These are phyloP conservation scores for Senna siamea DNA, from an alignment of 306 rosid species.

Conservation along the genomic window DNA sequence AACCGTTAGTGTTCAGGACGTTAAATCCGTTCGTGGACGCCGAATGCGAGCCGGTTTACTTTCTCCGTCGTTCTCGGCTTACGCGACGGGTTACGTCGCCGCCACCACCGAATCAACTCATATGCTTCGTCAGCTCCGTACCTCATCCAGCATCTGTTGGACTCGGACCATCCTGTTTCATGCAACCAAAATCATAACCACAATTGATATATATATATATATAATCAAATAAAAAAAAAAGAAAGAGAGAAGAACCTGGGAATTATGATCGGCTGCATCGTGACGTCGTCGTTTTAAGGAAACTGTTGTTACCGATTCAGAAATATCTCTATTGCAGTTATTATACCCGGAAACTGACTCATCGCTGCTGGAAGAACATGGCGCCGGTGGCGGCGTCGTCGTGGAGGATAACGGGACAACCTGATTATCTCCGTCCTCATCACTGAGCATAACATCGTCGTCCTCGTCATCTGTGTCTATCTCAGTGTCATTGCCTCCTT, in stretches of 20 bases:
- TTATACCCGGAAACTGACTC: conserved; percentile 54
- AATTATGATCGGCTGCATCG: conserved; percentile 40
- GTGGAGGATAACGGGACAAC: conserved; percentile 61
- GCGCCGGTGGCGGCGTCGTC: conserved; percentile 58
- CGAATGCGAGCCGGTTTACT: conserved; percentile 5
- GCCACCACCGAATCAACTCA: neutral
- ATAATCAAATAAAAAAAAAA: neutral
- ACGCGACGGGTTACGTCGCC: conserved; percentile 23
- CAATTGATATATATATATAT: neutral
- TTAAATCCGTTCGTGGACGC: neutral
- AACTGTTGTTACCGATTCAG: conserved; percentile 13
- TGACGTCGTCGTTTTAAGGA: conserved; percentile 61
- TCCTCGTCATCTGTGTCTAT: conserved; percentile 41
- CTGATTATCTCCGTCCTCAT: conserved; percentile 67
- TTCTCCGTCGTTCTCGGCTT: conserved; percentile 31
- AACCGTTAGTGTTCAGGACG: neutral
- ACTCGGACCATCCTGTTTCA: conserved; percentile 39
- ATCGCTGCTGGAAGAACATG: conserved; percentile 63
- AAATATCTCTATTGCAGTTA: conserved; percentile 33
- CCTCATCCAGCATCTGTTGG: conserved; percentile 22
- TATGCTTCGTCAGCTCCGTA: conserved; percentile 20
- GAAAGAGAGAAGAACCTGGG: conserved; percentile 48
- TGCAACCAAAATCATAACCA: neutral
- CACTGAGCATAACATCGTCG: too few species aligned
- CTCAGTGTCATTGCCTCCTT: conserved; percentile 52